These are phyloP conservation scores for Zymoseptoria tritici DNA, from an alignment of 2,329 filamentous ascomycete genomes.

Conservation along the genomic window DNA sequence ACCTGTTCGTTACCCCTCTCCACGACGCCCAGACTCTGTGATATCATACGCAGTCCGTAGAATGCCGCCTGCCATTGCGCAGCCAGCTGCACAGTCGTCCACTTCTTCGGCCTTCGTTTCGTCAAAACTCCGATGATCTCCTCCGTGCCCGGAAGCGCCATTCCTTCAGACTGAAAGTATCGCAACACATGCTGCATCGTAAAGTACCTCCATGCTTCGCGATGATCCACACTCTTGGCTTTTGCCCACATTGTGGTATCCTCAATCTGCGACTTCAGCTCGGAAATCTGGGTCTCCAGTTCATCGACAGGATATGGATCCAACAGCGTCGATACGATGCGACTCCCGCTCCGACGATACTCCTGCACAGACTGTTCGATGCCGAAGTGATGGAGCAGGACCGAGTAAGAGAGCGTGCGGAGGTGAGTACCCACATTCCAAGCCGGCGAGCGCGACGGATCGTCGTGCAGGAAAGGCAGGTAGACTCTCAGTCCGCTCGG, in stretches of 20 bases:
- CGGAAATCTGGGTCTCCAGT: not conserved
- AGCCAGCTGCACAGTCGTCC: constrained; percentile 34
- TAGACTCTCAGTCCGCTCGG: constrained; percentile 45
- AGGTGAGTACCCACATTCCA: constrained; percentile 34
- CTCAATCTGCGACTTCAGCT: not conserved
- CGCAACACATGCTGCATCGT: constrained; percentile 14
- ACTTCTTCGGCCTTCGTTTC: constrained; percentile 28
- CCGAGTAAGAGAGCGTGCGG: constrained; percentile 34
- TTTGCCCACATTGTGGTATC: constrained; percentile 3
- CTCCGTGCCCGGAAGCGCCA: constrained; percentile 12
- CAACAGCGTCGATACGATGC: constrained; percentile 14
- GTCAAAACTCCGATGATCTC: constrained; percentile 22
- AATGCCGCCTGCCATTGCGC: constrained; percentile 36
- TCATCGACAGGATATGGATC: not conserved
- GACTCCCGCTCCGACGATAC: constrained; percentile 31
- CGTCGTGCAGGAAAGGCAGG: constrained; percentile 54
- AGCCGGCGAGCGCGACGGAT: constrained; percentile 36
- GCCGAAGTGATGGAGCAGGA: constrained; percentile 22
- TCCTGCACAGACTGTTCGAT: constrained; percentile 28
- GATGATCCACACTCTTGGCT: not conserved
- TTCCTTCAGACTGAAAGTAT: constrained; percentile 8
- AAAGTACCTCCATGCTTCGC: constrained; percentile 16
- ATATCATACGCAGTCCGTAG: constrained; percentile 38
- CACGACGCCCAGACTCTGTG: constrained; percentile 27
- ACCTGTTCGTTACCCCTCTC: constrained; percentile 51